phyloP scores from a whole-genome alignment of 768 basidiomycete genomes.

The Pisolithus tinctorius region DNA sequence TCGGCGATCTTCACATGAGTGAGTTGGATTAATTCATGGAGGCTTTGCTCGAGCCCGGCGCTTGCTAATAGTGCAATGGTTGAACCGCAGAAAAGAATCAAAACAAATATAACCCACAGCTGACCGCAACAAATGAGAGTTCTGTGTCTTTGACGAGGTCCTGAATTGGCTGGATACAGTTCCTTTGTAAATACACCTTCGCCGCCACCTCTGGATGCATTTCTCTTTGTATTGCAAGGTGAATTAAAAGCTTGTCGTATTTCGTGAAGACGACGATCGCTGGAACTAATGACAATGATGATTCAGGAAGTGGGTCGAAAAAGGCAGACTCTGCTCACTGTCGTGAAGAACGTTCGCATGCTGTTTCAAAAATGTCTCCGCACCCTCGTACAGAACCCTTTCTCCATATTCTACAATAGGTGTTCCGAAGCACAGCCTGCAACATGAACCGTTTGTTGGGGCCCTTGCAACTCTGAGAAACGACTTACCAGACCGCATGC shows the following conservation, averaged over 20 bases:
- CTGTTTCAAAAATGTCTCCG: no score
- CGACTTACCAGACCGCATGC: no score
- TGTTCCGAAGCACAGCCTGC: no score
- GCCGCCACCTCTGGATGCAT: background rate
- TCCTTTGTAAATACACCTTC: background rate
- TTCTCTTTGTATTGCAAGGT: background rate
- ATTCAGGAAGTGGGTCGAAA: no score
- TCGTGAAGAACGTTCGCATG: no score
- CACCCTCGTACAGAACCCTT: no score
- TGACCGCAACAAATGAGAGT: background rate
- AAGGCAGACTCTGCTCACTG: no score
- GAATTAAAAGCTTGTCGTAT: conserved; percentile 6
- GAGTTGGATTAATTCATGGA: background rate
- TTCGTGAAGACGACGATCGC: background rate
- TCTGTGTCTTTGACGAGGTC: background rate
- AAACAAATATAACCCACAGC: background rate
- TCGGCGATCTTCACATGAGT: background rate
- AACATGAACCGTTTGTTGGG: no score
- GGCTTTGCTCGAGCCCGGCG: background rate
- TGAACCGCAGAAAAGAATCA: background rate
- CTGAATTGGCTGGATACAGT: background rate
- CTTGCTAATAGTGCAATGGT: background rate
- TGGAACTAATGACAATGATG: conserved; percentile 10
- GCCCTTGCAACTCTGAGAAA: no score
- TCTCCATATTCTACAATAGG: no score